A percentile compares a stretch with the other conserved stretches of the same genome.
phyloP scores from a whole-genome alignment of 768 basidiomycete species.

The Exidia glandulosa region DNA sequence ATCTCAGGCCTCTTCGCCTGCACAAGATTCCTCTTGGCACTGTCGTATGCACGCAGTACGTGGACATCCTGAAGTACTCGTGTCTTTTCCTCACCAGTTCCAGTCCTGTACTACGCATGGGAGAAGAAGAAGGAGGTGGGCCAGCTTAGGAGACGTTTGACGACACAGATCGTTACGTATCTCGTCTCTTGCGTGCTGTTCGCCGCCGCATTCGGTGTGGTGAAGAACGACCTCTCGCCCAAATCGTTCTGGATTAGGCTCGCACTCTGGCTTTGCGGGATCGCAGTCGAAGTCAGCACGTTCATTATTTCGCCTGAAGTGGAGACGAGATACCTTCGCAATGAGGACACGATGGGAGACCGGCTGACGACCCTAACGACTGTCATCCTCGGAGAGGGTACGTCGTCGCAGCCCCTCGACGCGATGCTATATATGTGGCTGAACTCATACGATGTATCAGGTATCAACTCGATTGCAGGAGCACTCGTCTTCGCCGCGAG shows the following conservation, averaged over 20 bases:
- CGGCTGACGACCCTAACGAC: not conserved
- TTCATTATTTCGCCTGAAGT: not conserved
- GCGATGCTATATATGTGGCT: not conserved
- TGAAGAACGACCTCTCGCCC: not conserved
- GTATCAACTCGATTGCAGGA: not conserved
- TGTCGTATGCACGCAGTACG: not conserved
- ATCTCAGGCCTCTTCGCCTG: not conserved
- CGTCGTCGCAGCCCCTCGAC: not conserved
- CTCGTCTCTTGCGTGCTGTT: not conserved
- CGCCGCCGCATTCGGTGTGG: not conserved
- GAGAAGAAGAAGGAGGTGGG: not conserved
- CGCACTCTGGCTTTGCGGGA: not conserved
- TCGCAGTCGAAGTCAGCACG: not conserved
- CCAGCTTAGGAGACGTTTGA: not conserved
- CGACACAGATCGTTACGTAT: not conserved
- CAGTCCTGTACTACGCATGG: not conserved
- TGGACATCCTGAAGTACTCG: not conserved
- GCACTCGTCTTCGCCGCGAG: not conserved
- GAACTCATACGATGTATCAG: not conserved
- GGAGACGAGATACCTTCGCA: not conserved
- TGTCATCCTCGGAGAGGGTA: not conserved
- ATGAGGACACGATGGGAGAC: not conserved
- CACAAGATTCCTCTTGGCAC: not conserved
- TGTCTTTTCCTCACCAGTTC: not conserved
- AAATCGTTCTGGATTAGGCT: not conserved